Conservation (phyloP, 345 rosid genomes). For the Reutealis trisperma region DNA sequence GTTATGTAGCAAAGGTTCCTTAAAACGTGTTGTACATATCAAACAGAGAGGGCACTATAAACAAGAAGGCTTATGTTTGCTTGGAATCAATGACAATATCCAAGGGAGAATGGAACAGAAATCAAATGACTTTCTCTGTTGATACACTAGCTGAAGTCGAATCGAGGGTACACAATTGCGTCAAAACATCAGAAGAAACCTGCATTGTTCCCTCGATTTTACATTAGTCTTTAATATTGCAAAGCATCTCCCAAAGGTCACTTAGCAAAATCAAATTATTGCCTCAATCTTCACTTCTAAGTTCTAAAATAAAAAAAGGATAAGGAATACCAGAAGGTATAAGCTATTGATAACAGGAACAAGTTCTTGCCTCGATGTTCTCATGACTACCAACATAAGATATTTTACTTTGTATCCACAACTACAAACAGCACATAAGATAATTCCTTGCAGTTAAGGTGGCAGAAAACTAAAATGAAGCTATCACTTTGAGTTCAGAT, state of each 20-base stretch:
- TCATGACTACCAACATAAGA: neutral
- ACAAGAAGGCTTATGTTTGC: neutral
- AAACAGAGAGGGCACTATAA: neutral
- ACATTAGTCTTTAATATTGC: neutral
- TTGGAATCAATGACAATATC: neutral
- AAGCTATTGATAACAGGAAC: neutral
- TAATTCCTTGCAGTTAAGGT: neutral
- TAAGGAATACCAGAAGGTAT: neutral
- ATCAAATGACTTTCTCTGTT: neutral
- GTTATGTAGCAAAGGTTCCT: neutral
- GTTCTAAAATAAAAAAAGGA: neutral
- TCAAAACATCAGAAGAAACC: neutral
- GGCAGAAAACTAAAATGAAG: constrained; percentile 1
- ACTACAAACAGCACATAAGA: neutral
- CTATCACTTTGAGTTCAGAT: neutral
- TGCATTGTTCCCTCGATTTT: neutral
- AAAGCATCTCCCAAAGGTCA: neutral
- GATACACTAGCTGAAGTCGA: neutral
- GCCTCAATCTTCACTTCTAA: neutral
- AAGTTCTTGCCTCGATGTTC: neutral
- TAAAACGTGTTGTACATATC: neutral
- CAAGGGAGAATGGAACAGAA: neutral
- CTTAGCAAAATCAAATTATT: neutral
- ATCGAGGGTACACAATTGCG: neutral
- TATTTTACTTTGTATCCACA: neutral